phyloP scores from a whole-genome alignment of 768 basidiomycete species.

The Suillus paluster region DNA sequence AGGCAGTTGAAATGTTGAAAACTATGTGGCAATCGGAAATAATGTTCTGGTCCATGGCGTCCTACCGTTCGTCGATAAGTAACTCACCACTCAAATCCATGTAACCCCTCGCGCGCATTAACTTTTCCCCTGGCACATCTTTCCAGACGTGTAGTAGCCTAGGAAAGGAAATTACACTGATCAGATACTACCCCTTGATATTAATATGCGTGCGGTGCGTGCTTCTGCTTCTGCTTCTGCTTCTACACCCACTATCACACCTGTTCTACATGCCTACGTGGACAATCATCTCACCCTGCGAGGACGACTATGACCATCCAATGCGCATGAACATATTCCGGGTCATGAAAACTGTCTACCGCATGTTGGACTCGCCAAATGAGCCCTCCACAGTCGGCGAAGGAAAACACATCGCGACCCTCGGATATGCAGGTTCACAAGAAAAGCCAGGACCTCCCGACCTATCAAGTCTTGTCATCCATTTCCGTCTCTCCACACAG shows the following conservation, averaged over 20 bases:
- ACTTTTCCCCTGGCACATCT: background rate
- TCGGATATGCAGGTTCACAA: background rate
- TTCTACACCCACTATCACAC: background rate
- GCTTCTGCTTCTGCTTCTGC: background rate
- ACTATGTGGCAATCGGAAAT: background rate
- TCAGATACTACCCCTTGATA: slow-evolving; percentile 1
- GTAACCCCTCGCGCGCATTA: background rate
- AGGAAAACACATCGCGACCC: background rate
- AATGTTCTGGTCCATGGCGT: background rate
- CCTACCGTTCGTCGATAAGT: background rate
- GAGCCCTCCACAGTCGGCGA: background rate
- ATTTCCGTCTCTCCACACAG: background rate
- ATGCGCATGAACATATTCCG: background rate
- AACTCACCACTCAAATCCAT: background rate
- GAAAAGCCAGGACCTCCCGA: background rate
- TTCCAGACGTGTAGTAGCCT: background rate
- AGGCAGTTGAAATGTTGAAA: too few species aligned
- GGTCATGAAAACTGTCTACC: background rate
- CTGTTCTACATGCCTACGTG: background rate
- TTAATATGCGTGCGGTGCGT: background rate
- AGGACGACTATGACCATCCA: background rate
- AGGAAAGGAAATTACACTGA: background rate
- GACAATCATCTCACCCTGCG: background rate
- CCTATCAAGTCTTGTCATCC: background rate
- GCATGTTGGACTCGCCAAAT: background rate